phyloP scores from a whole-genome alignment of 2,329 filamentous ascomycete genomes.

The Stromatinia cepivora region DNA sequence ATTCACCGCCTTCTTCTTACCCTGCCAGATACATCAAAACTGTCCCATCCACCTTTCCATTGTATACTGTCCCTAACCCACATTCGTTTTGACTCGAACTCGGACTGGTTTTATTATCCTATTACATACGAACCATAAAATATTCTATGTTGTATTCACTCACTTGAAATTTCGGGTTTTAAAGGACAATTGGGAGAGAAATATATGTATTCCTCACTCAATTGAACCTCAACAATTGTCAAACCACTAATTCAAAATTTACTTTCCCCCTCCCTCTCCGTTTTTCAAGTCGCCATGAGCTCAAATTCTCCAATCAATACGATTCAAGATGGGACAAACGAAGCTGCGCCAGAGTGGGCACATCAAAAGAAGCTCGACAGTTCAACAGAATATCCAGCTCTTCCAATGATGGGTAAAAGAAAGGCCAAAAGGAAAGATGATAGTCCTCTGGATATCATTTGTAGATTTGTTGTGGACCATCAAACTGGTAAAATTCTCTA shows the following conservation, averaged over 20 bases:
- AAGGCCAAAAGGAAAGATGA: constrained; percentile 63
- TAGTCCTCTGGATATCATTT: constrained; percentile 59
- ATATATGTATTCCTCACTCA: constrained; percentile 20
- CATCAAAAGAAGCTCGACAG: constrained; percentile 29
- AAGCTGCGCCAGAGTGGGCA: constrained; percentile 29
- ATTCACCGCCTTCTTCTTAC: constrained; percentile 19
- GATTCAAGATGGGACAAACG: constrained; percentile 26
- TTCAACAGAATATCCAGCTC: constrained; percentile 21
- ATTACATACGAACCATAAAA: constrained; percentile 8
- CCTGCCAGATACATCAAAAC: constrained; percentile 17
- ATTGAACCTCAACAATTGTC: constrained; percentile 23
- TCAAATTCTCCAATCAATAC: constrained; percentile 10
- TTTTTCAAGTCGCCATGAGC: constrained; percentile 20
- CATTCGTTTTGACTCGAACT: constrained; percentile 23
- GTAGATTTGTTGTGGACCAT: constrained; percentile 73
- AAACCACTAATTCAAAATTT: constrained; percentile 9
- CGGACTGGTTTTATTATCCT: constrained; percentile 4
- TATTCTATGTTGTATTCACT: constrained; percentile 22
- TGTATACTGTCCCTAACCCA: constrained; percentile 17
- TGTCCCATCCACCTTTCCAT: constrained; percentile 18
- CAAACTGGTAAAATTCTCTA: constrained; percentile 65
- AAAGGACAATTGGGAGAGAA: constrained; percentile 22
- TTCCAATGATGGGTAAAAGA: constrained; percentile 40
- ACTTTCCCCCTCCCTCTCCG: background rate
- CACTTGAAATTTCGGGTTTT: constrained; percentile 17